These are phyloP conservation scores for Thozetella sp. DNA, from an alignment of 495 filamentous ascomycete genomes.

Conservation along the genomic window DNA sequence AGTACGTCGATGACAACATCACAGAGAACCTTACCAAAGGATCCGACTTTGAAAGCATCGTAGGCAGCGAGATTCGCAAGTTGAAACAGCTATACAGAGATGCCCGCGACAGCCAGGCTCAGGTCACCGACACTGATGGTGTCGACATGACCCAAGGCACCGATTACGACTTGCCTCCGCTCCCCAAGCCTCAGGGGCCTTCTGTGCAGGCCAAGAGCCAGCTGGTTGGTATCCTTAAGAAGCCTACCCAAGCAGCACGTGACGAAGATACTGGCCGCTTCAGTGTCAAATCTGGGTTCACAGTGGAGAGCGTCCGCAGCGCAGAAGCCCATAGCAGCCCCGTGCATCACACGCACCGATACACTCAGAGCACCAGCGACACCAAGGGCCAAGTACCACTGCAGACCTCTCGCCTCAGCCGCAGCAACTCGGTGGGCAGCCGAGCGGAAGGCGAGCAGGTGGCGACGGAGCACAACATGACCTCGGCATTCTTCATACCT, in stretches of 20 bases:
- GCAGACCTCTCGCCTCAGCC: slow-evolving; percentile 23
- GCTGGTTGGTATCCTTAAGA: slow-evolving; percentile 42
- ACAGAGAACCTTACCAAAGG: slow-evolving; percentile 41
- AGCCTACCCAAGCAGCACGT: slow-evolving; percentile 37
- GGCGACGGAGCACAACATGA: slow-evolving; percentile 62
- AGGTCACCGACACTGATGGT: slow-evolving; percentile 11
- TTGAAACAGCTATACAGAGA: slow-evolving; percentile 35
- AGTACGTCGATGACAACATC: slow-evolving; percentile 40
- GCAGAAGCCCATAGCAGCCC: slow-evolving; percentile 6
- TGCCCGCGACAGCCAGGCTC: slow-evolving; percentile 22
- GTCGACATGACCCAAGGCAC: slow-evolving; percentile 22
- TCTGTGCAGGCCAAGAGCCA: slow-evolving; percentile 21
- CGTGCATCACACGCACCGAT: slow-evolving; percentile 13
- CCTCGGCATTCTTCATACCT: slow-evolving; percentile 70
- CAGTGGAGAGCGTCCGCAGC: slow-evolving; percentile 28
- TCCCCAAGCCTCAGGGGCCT: slow-evolving; percentile 19
- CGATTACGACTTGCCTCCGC: slow-evolving; percentile 19
- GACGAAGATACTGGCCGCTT: slow-evolving; percentile 40
- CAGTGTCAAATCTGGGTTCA: slow-evolving; percentile 40
- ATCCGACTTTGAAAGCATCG: slow-evolving; percentile 40
- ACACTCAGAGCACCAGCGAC: slow-evolving; percentile 12
- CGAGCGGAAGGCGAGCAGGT: slow-evolving; percentile 19
- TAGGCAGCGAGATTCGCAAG: slow-evolving; percentile 36
- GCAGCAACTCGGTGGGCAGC: slow-evolving; percentile 28
- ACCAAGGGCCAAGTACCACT: slow-evolving; percentile 15